Base-by-base conservation (phyloP, 192 early-diverging fungal genomes). In the Umbelopsis vinacea region DNA sequence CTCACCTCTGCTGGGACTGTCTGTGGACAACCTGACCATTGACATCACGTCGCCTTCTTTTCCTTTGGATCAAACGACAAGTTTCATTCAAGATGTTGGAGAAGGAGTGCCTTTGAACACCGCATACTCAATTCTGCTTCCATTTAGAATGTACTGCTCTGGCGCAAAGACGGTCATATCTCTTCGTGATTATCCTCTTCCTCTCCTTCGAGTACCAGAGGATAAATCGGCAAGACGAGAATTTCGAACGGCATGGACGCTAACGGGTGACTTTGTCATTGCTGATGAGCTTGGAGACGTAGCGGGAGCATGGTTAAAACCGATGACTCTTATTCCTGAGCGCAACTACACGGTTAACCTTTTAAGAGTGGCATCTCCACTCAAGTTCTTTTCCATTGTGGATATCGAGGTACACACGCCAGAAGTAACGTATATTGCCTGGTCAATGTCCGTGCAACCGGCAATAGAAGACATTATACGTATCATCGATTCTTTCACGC, bases 301-400 rank as follows among this genome's bases (percentile, higher is more conserved):
- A 0, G 69, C 69, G 19, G 72, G 75, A 9, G 63, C 70, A 46
- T 52, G 75, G 24, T 22, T 66, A 17, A 21, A 71, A 1, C 46
- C 38, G 4, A 53, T 74, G 1, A 21, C 43, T 14, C 40, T 74
- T 72, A 21, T 80, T 8, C 68, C 72, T 9, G 14, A 24, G 8
- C 43, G 14, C 4, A 47, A 43, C 15, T 77, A 80, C 37, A 73
- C 50, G 0, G 14, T 77, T 8, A 46, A 47, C 6, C 57, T 72
- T 8, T 67, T 74, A 12, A 47, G 79, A 23, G 75, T 67, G 6
- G 52, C 50, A 4, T 80, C 81, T 14, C 76, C 81, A 1, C 47
- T 77, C 3, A 83, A 83, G 48, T 54, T 80, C 47, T 83, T 80
- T 29, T 83, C 81, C 7, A 69, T 46, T 7, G 53, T 83, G 14